Evolutionary conservation across 495 filamentous ascomycete genomes (phyloP), one percentile per base, ranked within the genome.

Genomic region (Platismatia glauca): DNA sequence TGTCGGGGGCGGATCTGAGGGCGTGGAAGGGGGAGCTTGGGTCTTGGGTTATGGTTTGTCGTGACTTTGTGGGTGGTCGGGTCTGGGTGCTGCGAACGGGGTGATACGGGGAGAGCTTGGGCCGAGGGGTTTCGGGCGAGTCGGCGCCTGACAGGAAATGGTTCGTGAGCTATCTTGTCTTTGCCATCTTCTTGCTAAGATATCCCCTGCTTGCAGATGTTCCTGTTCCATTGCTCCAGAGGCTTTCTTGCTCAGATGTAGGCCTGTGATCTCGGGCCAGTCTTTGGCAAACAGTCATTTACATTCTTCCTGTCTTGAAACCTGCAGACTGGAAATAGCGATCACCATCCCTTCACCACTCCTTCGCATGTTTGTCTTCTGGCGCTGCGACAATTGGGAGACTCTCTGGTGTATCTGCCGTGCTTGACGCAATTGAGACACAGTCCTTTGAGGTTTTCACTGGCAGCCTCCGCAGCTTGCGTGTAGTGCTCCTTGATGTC

Each of bases 391-490:
- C 64, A 66, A 62, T 66, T 63, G 1, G 29, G 53, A 27, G 44
- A 29, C 1, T 63, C 18, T 18, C 15, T 24, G 1, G 44, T 20
- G 9, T n/a, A 29, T 35, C 11, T 52, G 18, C 59, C 59, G 2
- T 27, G 5, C 44, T 44, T 61, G 13, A 57, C 33, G 31, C 64
- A 62, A 9, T 24, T 57, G 3, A 65, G 53, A 39, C 64, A 65
- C 8, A 65, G 48, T 11, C 64, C 58, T 34, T 27, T 41, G 29
- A 44, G 1, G 35, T 48, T 13, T 5, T 0, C n/a, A 11, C 8
- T 7, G 15, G 33, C 35, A 8, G 2, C 4, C 9, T 18, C 6
- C 22, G 29, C 37, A 7, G 43, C 31, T 27, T 4, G 1, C 3
- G 16, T 9, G 18, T 33, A 34, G 31, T 16, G 12, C 4, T 8